These are phyloP conservation scores for Globisporangium radiosum DNA, from an alignment of 352 stramenopile species.

Conservation along the genomic window DNA sequence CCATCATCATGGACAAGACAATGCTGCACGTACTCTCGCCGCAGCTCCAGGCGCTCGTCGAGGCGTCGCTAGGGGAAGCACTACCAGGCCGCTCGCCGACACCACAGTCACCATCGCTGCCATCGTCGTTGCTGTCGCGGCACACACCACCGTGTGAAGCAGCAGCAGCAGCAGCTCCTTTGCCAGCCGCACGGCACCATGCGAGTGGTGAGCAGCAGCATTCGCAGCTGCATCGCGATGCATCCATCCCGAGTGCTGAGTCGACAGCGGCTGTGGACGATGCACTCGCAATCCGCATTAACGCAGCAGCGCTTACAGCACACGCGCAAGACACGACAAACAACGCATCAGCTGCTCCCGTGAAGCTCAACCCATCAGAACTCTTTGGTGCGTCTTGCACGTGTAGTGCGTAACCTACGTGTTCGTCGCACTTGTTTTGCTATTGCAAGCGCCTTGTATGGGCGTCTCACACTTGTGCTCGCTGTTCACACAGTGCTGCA, in stretches of 20 bases:
- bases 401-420: neutral
- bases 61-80: constrained; percentile 43
- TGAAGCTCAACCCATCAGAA: constrained; percentile 48
- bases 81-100: constrained; percentile 8
- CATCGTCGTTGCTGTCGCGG: no score
- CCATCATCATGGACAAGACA: no score
- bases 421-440: no score
- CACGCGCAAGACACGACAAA: neutral
- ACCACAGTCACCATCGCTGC: neutral
- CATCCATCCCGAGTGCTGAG: neutral
- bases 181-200: neutral
- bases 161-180: no score
- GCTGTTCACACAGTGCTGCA: constrained; percentile 25
- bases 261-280: neutral
- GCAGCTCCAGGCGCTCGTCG: constrained; percentile 56
- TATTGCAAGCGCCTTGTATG: no score
- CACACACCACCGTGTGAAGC: no score
- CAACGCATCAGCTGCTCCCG: neutral
- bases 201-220: constrained; percentile 1
- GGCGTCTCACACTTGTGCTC: no score
- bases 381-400: constrained; percentile 34
- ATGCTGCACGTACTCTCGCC: constrained; percentile 53
- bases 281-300: neutral
- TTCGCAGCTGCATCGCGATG: neutral
- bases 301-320: neutral